Percentiles rank a stretch among this genome's conserved stretches.
Evolutionary conservation across 2,329 filamentous ascomycete genomes (phyloP).

Genomic region (Hansfordia pulvinata): DNA sequence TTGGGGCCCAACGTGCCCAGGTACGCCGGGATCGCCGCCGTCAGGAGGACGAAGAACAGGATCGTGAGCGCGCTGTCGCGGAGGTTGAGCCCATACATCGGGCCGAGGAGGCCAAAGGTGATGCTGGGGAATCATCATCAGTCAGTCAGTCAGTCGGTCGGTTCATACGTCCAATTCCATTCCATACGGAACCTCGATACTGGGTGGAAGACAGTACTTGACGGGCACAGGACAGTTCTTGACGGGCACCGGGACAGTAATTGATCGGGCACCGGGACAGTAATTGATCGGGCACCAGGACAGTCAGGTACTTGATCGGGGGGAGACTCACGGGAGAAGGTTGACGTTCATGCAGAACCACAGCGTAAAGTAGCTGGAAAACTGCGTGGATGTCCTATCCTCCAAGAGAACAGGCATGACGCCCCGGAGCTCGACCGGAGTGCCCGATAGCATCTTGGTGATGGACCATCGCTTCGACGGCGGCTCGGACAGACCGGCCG

Average conservation of each 20-base stretch:
- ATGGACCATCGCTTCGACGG: no score
- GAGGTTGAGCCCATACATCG: constrained; percentile 64
- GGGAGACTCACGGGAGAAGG: constrained; percentile 14
- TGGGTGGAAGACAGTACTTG: no score
- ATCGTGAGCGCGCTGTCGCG: constrained; percentile 61
- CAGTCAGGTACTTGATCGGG: no score
- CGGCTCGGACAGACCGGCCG: no score
- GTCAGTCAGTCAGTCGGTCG: no score
- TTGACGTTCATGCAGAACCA: constrained; percentile 16
- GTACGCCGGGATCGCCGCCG: constrained; percentile 38
- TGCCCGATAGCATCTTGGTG: constrained; percentile 5
- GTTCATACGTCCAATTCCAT: no score
- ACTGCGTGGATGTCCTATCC: constrained; percentile 14
- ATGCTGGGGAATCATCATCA: no score
- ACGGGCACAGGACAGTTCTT: no score
- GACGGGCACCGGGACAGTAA: no score
- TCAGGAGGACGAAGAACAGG: constrained; percentile 47
- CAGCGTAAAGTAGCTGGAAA: constrained; percentile 15
- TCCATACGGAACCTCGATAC: no score
- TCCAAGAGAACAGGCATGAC: constrained; percentile 14
- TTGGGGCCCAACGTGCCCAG: constrained; percentile 44
- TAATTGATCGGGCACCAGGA: no score
- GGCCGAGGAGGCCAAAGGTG: constrained; percentile 66
- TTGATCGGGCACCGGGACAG: no score
- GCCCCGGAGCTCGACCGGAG: constrained; percentile 13